phyloP scores from a whole-genome alignment of 352 stramenopile species.

The Phytophthora cryptogea region DNA sequence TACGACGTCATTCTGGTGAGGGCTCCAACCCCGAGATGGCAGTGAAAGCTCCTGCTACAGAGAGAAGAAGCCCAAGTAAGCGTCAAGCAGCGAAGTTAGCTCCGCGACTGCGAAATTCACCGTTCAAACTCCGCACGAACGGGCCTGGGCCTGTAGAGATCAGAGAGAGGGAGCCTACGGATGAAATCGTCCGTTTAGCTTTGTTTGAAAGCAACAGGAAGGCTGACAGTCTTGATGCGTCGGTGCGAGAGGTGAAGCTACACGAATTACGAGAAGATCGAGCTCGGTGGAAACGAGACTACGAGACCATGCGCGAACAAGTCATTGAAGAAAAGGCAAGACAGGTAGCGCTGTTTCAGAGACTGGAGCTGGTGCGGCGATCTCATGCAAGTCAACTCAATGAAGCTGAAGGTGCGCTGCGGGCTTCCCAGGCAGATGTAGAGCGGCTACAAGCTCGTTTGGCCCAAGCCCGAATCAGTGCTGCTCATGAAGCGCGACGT shows the following conservation, averaged over 20 bases:
- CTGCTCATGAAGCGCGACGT: slow-evolving; percentile 33
- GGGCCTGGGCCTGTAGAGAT: not conserved
- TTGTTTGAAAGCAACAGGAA: slow-evolving; percentile 8
- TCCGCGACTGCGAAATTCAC: slow-evolving; percentile 27
- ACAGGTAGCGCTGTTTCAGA: slow-evolving; percentile 36
- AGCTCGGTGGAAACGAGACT: slow-evolving; percentile 27
- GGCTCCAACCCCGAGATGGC: not conserved
- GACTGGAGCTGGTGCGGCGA: slow-evolving; percentile 25
- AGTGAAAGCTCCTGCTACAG: not conserved
- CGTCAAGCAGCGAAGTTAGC: slow-evolving; percentile 16
- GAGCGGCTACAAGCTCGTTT: slow-evolving; percentile 32
- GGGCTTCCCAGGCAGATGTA: slow-evolving; percentile 25
- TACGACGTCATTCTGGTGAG: slow-evolving; percentile 1
- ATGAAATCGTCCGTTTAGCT: not conserved
- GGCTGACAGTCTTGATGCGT: slow-evolving; percentile 6
- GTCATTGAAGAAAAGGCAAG: slow-evolving; percentile 38
- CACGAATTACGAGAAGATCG: slow-evolving; percentile 23
- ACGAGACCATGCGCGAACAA: slow-evolving; percentile 37
- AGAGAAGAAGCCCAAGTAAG: slow-evolving; percentile 11
- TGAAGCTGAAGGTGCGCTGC: slow-evolving; percentile 22
- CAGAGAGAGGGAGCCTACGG: slow-evolving; percentile 7
- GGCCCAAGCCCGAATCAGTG: slow-evolving; percentile 23
- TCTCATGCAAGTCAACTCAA: slow-evolving; percentile 25
- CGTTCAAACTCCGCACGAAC: slow-evolving; percentile 23
- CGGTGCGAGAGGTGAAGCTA: slow-evolving; percentile 28